Evolutionary conservation across 306 rosid genomes (phyloP).

Genomic region (Ceratonia siliqua): DNA sequence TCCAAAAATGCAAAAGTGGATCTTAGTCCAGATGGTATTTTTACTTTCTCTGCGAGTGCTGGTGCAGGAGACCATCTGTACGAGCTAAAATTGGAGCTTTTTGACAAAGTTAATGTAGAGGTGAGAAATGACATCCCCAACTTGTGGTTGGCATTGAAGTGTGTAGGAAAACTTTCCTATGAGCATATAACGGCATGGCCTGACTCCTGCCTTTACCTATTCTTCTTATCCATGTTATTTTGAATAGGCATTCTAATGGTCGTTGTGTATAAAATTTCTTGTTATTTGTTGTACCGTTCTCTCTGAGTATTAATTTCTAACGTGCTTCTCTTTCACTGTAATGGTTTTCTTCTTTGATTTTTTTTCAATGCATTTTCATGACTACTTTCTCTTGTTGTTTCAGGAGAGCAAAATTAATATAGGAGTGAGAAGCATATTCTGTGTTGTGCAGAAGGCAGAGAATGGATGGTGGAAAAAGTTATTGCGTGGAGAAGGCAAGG

Average conservation of each 20-base stretch:
- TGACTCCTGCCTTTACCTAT: background rate
- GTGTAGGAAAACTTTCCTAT: background rate
- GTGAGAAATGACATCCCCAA: constrained; percentile 41
- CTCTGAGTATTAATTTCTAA: background rate
- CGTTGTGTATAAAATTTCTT: background rate
- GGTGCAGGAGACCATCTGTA: constrained; percentile 64
- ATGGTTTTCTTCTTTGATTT: background rate
- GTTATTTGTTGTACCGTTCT: background rate
- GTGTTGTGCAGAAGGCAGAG: constrained; percentile 85
- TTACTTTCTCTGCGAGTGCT: constrained; percentile 70
- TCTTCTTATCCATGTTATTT: background rate
- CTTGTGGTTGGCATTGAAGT: background rate
- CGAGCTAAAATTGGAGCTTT: constrained; percentile 79
- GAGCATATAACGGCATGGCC: background rate
- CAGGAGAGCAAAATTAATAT: constrained; percentile 89
- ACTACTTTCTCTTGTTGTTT: background rate
- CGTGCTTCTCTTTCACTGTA: background rate
- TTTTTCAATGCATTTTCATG: background rate
- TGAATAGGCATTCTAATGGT: background rate
- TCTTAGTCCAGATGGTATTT: constrained; percentile 77
- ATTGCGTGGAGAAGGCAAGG: constrained; percentile 69
- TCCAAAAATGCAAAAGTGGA: constrained; percentile 79
- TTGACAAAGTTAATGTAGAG: constrained; percentile 84
- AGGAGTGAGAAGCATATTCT: constrained; percentile 77
- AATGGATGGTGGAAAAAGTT: constrained; percentile 86